A percentile compares a stretch with the other conserved stretches of the same genome.
phyloP scores from a whole-genome alignment of 208 protist genomes.

The Leishmania arabica region DNA sequence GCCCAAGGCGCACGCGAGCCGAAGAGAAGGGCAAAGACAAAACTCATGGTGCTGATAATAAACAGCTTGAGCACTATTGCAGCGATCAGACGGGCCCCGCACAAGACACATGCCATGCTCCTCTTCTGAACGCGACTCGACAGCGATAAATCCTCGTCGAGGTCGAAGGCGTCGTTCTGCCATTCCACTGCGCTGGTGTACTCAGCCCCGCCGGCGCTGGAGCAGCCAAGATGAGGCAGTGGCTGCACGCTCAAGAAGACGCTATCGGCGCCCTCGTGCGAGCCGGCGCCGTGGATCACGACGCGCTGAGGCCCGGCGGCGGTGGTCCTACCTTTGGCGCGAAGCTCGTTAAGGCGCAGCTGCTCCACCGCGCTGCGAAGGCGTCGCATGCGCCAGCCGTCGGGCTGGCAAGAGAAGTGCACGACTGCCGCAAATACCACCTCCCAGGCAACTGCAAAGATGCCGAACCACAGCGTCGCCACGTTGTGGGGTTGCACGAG shows the following conservation, averaged over 20 bases:
- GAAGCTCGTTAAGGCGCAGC: not conserved
- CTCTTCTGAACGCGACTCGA: not conserved
- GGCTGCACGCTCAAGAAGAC: not conserved
- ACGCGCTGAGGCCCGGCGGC: not conserved
- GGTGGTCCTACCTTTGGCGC: not conserved
- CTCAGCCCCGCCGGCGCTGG: not conserved
- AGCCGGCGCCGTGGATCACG: too few species aligned
- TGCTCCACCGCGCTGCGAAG: conserved; percentile 16
- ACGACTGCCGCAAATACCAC: not conserved
- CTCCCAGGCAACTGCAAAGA: conserved; percentile 5
- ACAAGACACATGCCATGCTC: not conserved
- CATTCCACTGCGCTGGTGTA: conserved; percentile 9
- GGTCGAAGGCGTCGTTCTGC: not conserved
- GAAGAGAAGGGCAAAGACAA: conserved; percentile 1
- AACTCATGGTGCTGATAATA: conserved; percentile 6
- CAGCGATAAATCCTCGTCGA: not conserved
- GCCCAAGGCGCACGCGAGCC: not conserved
- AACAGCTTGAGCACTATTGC: conserved; percentile 15
- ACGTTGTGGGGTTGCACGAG: not conserved
- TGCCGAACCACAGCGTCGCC: not conserved
- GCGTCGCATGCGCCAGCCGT: not conserved
- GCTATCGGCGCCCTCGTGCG: not conserved
- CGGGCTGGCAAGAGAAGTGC: conserved; percentile 2
- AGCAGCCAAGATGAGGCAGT: not conserved
- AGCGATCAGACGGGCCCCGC: conserved; percentile 5